Base-by-base conservation (phyloP, 257 asterid genomes). In the Voacanga thouarsii region DNA sequence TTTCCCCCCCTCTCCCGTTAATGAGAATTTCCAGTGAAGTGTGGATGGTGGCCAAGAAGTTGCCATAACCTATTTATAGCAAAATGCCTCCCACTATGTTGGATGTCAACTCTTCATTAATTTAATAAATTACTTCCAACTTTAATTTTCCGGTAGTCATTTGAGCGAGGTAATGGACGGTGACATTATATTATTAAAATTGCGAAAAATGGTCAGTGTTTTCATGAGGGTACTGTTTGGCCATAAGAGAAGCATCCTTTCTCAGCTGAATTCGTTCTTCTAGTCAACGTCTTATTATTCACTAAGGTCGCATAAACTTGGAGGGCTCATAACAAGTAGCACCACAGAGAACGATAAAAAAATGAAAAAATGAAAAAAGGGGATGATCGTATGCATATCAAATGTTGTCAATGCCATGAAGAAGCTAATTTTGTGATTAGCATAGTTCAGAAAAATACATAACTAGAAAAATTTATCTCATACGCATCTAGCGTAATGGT, bases 161-260 rank as follows among this genome's bases (percentile, higher is more conserved):
- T 89, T 75, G 84, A 84, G 60, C 64, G 69, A 79, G 78, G 76
- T 78, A 76, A 76, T 77, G 96, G 92, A 76, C 89, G 93, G 91
- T 83, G 85, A 84, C 82, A 75, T 69, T 80, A 79, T 71, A 83
- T 79, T 81, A 81, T 74, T 51, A 71, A 80, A 72, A 53, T 64
- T 45, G 28, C 3, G 16, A n/a, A 69, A 66, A 15, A 57, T n/a
- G 78, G 87, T 86, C 91, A 89, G 88, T 65, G 86, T 30, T 79
- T 55, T 65, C 55, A 76, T 74, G 71, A 78, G 72, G 28, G 74
- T 81, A 60, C 33, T 79, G 72, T 67, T 78, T 30, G 57, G 78
- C 72, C 51, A 67, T 18, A 19, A 39, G 51, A 41, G 72, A 67
- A 39, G 51, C 72, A 66, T 66, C 39, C 51, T 39, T 67, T 51